Conservation (phyloP, 352 stramenopile species). For the Phytopythium oedochilum region DNA sequence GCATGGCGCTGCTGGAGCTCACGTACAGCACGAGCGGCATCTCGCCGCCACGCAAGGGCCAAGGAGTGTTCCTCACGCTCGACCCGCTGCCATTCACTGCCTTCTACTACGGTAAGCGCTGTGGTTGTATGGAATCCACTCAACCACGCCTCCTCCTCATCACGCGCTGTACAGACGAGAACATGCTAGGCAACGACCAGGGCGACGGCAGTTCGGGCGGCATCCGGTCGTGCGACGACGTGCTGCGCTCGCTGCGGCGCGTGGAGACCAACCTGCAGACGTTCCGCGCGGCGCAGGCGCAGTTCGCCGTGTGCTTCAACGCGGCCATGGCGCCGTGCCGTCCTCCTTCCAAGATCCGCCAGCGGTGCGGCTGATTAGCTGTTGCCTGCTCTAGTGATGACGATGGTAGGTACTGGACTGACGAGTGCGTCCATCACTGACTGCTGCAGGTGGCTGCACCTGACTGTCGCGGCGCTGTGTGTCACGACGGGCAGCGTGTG, state of each 20-base stretch:
- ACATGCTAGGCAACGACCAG: slow-evolving; percentile 16
- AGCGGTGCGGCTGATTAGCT: slow-evolving; percentile 28
- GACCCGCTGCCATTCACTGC: slow-evolving; percentile 35
- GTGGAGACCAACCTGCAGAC: slow-evolving; percentile 47
- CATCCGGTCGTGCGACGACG: slow-evolving; percentile 16
- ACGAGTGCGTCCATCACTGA: neutral
- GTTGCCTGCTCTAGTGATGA: too few species aligned
- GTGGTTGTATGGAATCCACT: too few species aligned
- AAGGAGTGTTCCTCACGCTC: slow-evolving; percentile 47
- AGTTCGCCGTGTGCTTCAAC: slow-evolving; percentile 52
- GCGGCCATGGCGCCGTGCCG: slow-evolving; percentile 51
- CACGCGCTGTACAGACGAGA: too few species aligned
- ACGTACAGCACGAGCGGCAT: slow-evolving; percentile 63
- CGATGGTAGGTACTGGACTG: too few species aligned
- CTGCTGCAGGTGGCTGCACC: slow-evolving; percentile 49
- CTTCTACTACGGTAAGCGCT: slow-evolving; percentile 39
- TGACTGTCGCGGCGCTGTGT: slow-evolving; percentile 48
- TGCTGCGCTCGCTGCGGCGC: slow-evolving; percentile 35
- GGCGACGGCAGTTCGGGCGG: neutral
- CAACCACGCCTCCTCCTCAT: too few species aligned
- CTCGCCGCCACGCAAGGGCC: slow-evolving; percentile 41
- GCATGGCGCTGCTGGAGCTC: slow-evolving; percentile 38
- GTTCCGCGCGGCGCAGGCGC: slow-evolving; percentile 33
- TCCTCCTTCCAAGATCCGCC: slow-evolving; percentile 62
- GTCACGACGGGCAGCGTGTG: slow-evolving; percentile 52